Base-by-base conservation (phyloP, 495 filamentous ascomycete species). In the Penicillium pulvis region DNA sequence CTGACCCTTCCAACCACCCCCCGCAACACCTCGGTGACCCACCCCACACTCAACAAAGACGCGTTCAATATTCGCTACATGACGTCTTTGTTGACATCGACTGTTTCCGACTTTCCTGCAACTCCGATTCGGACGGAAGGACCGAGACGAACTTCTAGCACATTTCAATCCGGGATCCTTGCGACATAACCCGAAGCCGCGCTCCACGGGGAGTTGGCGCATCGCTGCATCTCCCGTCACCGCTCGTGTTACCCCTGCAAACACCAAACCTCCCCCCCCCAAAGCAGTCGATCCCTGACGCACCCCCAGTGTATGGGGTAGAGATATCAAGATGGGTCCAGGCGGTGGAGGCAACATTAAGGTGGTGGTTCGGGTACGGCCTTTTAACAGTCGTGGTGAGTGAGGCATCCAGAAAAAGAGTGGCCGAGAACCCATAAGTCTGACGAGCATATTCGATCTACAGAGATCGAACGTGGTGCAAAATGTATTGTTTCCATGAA, bases 401-500 rank as follows among this genome's bases (percentile, higher is more conserved):
- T 70, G 19, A 19, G 17, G 33, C 16, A 55, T 56, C 31, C 26
- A 31, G 26, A 39, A 16, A 51, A 36, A 26, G 16, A 28, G 3
- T 30, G 16, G 8, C 20, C 45, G 12, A 23, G 11, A 10, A 16
- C 24, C 20, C 28, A 11, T 45, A 36, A 17, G 23, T 8, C 39
- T 42, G 35, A 24, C 50, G 17, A 4, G 19, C 12, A 17, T 17
- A n/a, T n/a, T 10, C 24, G 14, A 30, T 45, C 24, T 17, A 33
- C 33, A 96, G 92, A 98, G 84, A 82, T 87, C 66, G 93, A 96
- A 58, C 84, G 95, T 67, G 83, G 84, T 53, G 89, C 94, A 86
- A 93, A 92, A 96, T 96, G 93, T 83, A 94, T 98, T 63, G 91
- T 99, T 16, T 90, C 92, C 59, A 99, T 99, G 94, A 90, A 91